A percentile compares a stretch with the other conserved stretches of the same genome.
phyloP scores from a whole-genome alignment of 192 early-diverging fungal species.

The Backusella macrospora region DNA sequence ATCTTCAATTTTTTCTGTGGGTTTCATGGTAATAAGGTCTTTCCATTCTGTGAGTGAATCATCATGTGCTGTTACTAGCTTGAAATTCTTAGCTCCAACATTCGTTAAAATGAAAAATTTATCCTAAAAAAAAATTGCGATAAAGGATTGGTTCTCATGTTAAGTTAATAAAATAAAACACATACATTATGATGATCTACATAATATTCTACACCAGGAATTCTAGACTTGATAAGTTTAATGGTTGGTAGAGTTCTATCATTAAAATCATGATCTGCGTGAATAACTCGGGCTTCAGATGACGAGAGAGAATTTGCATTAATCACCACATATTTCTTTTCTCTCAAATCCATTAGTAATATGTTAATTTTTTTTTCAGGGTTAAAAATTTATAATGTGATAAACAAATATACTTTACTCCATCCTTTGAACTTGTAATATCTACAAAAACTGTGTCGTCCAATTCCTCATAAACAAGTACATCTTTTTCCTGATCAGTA shows the following conservation, averaged over 20 bases:
- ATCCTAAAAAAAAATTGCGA: conserved; percentile 19
- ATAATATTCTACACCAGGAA: conserved; percentile 68
- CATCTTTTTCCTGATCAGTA: conserved; percentile 50
- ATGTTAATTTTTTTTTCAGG: not conserved
- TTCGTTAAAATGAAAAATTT: conserved; percentile 60
- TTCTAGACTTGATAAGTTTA: conserved; percentile 56
- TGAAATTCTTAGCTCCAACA: conserved; percentile 58
- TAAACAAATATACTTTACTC: conserved; percentile 27
- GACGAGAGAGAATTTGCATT: conserved; percentile 74
- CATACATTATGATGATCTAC: conserved; percentile 73
- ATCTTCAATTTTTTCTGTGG: conserved; percentile 72
- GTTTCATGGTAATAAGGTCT: conserved; percentile 57
- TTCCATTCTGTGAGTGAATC: conserved; percentile 53
- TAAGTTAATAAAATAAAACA: not conserved
- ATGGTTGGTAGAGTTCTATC: conserved; percentile 36
- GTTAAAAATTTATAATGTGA: too few relatives aligned
- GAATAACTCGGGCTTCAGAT: conserved; percentile 65
- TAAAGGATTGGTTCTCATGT: not conserved
- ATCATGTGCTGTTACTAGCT: conserved; percentile 57
- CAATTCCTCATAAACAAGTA: conserved; percentile 63
- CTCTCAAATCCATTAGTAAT: not conserved
- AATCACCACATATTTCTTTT: conserved; percentile 60
- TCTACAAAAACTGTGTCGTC: conserved; percentile 75
- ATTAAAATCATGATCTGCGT: conserved; percentile 49
- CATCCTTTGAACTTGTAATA: conserved; percentile 75